Evolutionary conservation across 2,329 filamentous ascomycete genomes (phyloP).

Genomic region (Diatrype stigma): DNA sequence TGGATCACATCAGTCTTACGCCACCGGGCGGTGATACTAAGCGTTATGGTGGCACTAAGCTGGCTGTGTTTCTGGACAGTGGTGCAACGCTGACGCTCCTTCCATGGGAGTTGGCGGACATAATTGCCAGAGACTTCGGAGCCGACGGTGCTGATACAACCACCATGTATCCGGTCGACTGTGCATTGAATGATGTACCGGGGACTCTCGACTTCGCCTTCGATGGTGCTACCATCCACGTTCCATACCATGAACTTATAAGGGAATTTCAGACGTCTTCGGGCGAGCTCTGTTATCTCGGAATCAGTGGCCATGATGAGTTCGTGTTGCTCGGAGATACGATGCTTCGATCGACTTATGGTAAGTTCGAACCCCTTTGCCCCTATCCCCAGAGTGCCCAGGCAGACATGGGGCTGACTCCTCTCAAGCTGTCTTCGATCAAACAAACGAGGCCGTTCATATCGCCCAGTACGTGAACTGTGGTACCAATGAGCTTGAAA

Average conservation of each 20-base stretch:
- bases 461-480: slow-evolving; percentile 49
- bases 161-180: slow-evolving; percentile 45
- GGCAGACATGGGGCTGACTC: not conserved
- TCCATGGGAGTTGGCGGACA: slow-evolving; percentile 50
- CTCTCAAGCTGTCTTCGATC: slow-evolving; percentile 44
- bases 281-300: slow-evolving; percentile 41
- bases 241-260: slow-evolving; percentile 48
- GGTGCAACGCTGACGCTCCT: slow-evolving; percentile 67
- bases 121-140: slow-evolving; percentile 47
- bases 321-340: slow-evolving; percentile 56
- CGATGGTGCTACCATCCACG: slow-evolving; percentile 41
- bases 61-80: slow-evolving; percentile 65
- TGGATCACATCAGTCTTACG: slow-evolving; percentile 41
- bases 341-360: slow-evolving; percentile 52
- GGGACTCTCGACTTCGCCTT: slow-evolving; percentile 49
- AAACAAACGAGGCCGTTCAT: slow-evolving; percentile 44
- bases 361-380: slow-evolving; percentile 27
- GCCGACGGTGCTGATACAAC: slow-evolving; percentile 32
- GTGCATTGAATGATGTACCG: slow-evolving; percentile 33
- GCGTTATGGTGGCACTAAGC: slow-evolving; percentile 33
- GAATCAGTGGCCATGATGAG: slow-evolving; percentile 41
- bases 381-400: not conserved
- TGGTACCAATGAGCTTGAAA: slow-evolving; percentile 40
- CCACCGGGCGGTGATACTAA: slow-evolving; percentile 31
- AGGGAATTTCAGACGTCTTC: slow-evolving; percentile 27